Percentiles rank a stretch among this genome's conserved stretches.
phyloP scores from a whole-genome alignment of 169 alveolate species.

The Gregarina niphandrodes region DNA sequence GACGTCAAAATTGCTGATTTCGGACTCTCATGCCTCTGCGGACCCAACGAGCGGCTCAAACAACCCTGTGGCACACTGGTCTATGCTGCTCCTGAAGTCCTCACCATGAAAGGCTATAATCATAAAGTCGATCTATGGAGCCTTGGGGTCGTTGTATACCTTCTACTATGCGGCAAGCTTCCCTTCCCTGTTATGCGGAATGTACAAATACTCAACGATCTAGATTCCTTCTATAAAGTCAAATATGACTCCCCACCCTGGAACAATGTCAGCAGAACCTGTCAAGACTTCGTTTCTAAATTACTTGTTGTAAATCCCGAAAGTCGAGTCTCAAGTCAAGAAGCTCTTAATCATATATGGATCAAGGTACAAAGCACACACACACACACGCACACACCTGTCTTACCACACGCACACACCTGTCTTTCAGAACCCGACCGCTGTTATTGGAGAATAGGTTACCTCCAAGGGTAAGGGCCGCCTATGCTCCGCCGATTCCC shows the following conservation, averaged over 20 bases:
- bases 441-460: no score
- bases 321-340: conserved; percentile 29
- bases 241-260: no score
- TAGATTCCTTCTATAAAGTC: no score
- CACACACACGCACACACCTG: no score
- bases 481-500: no score
- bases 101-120: conserved; percentile 55
- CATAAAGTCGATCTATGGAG: conserved; percentile 67
- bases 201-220: no score
- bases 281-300: no score
- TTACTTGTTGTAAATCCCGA: conserved; percentile 26
- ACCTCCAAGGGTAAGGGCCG: no score
- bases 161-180: conserved; percentile 53
- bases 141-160: conserved; percentile 60
- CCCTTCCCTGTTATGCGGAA: conserved; percentile 68
- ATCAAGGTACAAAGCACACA: no score
- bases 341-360: conserved; percentile 44
- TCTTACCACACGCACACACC: no score
- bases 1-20: conserved; percentile 76
- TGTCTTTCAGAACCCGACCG: no score
- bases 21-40: conserved; percentile 63
- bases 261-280: no score
- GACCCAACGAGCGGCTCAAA: conserved; percentile 47
- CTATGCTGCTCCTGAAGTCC: conserved; percentile 68
- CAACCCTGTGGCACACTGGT: conserved; percentile 70